Base-by-base conservation (phyloP, 2,329 filamentous ascomycete species). In the Thelonectria rubi region DNA sequence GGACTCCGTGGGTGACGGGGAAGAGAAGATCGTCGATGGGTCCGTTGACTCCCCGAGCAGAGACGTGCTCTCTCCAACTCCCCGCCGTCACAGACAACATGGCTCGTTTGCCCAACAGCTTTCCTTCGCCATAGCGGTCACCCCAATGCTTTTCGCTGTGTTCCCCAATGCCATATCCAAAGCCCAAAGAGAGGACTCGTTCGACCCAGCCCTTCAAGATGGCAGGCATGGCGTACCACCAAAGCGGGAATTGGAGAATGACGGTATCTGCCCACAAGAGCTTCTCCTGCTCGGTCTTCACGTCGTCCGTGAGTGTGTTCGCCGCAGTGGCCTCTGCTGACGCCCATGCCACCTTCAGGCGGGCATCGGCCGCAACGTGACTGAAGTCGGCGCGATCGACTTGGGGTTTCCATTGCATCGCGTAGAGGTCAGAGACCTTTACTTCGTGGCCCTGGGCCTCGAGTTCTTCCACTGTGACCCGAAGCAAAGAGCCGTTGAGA, bases 151-250 rank as follows among this genome's bases (percentile, higher is more conserved):
- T 45, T 0, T 60, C 60, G 7, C 15, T 66, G 14, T 58, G 32
- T 5, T 65, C 60, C 1, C 63, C 63, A 1, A 45, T 3, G 15
- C 63, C 63, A 18, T 66, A 65, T 2, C 15, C 60, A 5, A 65
- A 66, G 2, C 63, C 64, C 4, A 60, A 17, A 0, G 64, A 53
- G 17, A 45, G 42, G 0, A 66, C 60, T 34, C 63, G 60, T 5
- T 66, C 64, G 14, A 65, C 5, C 63, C 60, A 66, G 0, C 64
- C 64, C 1, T 65, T 65, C 2, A 65, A 34, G 11, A 66, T 66
- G 3, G 60, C 60, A 2, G 64, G 64, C 55, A 60, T 58, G 11
- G 26, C 45, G 18, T 63, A 65, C 63, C 63, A 65, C 58, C 60
- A 66, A 4, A 66, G 14, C 1, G 63, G 63, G 18, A 60, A 65